Base-by-base conservation (phyloP, 768 basidiomycete genomes). In the Hysterangium stoloniferum region DNA sequence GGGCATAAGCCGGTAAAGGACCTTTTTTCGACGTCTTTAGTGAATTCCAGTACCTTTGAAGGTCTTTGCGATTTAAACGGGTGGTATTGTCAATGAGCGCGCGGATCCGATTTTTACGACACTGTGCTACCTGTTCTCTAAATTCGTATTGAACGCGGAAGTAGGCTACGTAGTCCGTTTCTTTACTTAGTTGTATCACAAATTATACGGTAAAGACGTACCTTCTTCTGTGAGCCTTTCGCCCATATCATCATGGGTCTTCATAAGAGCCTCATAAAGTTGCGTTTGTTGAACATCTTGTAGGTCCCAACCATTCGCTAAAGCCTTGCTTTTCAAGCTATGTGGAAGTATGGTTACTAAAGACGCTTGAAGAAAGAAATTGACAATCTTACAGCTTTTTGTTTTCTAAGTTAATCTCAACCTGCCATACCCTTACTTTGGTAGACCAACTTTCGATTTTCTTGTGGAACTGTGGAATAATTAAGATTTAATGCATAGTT, bases 41-140 rank as follows among this genome's bases (percentile, higher is more conserved):
- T 6, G 13, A 19, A 25, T 51, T 51, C 49, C 49, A 51, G 22
- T 51, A 31, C 13, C 34, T 40, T 9, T 40, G 19, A 27, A 51
- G 7, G 17, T 42, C 35, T 28, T 31, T n/a, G 13, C 41, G 49
- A 51, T 51, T 51, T n/a, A 42, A 4, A 3, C 49, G 49, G 13
- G 22, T 22, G 19, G 37, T 31, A 5, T 51, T 32, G n/a, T 42
- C 41, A 27, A 24, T 40, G 24, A 32, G n/a, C 13, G 31, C 3
- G 25, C 41, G 15, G 27, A 51, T 42, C 13, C 49, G 37, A 31
- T 15, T 31, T 51, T 28, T 29, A 13, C 27, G 31, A 29, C 24
- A 42, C 27, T 29, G n/a, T 22, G 33, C 33, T 2, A 51, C 49
- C n/a, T 51, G 38, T n/a, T 15, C 35, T 4, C n/a, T 13, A 31